A percentile compares a stretch with the other conserved stretches of the same genome.
These are phyloP conservation scores for Mallotus repandus DNA, from an alignment of 441 rosid species.

Conservation along the genomic window DNA sequence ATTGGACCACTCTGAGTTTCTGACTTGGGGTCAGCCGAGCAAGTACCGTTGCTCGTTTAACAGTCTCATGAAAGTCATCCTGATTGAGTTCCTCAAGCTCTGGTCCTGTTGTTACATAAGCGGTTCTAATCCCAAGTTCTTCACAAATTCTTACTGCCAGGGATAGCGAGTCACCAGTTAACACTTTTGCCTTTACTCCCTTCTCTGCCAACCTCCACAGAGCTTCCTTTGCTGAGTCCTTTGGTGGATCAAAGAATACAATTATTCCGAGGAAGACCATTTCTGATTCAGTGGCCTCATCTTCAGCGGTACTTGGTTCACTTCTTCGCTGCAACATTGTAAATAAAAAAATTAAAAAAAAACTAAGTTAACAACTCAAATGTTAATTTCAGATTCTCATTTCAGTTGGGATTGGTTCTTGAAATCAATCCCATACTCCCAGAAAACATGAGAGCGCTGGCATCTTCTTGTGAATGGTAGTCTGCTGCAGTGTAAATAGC, in stretches of 20 bases:
- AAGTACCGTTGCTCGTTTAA: slow-evolving; percentile 62
- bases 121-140: slow-evolving; percentile 72
- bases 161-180: slow-evolving; percentile 71
- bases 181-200: slow-evolving; percentile 73
- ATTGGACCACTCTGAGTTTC: slow-evolving; percentile 64
- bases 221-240: slow-evolving; percentile 79
- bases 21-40: slow-evolving; percentile 70
- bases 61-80: slow-evolving; percentile 56
- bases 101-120: slow-evolving; percentile 66
- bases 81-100: slow-evolving; percentile 62
- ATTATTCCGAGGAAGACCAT: slow-evolving; percentile 68
- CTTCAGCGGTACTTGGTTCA: slow-evolving; percentile 22
- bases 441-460: neutral
- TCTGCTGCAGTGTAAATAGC: too few relatives aligned
- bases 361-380: neutral
- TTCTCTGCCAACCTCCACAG: slow-evolving; percentile 67
- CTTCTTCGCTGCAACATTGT: slow-evolving; percentile 36
- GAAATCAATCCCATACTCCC: neutral
- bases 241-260: slow-evolving; percentile 72
- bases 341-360: neutral
- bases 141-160: slow-evolving; percentile 60
- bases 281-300: slow-evolving; percentile 44
- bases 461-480: too few relatives aligned
- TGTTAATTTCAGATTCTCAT: neutral
- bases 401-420: neutral